Conservation (phyloP, 1,284 basidiomycete species). For the Agroathelia rolfsii region DNA sequence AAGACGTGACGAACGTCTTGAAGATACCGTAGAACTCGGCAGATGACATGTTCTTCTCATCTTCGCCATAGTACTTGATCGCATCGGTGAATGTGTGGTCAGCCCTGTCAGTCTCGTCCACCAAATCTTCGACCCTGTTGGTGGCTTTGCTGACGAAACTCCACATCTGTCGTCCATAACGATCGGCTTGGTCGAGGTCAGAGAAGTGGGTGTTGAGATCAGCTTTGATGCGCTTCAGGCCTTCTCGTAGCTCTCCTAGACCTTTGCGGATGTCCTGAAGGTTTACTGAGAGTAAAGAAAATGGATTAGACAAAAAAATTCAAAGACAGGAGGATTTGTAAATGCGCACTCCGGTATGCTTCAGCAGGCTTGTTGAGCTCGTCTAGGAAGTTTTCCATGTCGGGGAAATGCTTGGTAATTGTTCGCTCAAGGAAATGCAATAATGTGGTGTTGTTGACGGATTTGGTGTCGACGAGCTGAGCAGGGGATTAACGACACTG, state of each 20-base stretch:
- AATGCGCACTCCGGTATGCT: slow-evolving; percentile 84
- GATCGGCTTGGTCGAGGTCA: slow-evolving; percentile 60
- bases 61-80: slow-evolving; percentile 85
- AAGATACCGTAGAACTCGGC: slow-evolving; percentile 91
- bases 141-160: slow-evolving; percentile 70
- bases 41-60: slow-evolving; percentile 73
- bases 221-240: slow-evolving; percentile 65
- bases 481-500: slow-evolving; percentile 5
- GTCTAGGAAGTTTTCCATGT: slow-evolving; percentile 82
- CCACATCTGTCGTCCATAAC: slow-evolving; percentile 86
- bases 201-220: slow-evolving; percentile 76
- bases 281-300: slow-evolving; percentile 41
- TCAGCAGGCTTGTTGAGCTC: slow-evolving; percentile 87
- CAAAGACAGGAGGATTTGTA: slow-evolving; percentile 5
- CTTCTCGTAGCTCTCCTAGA: slow-evolving; percentile 65
- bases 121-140: slow-evolving; percentile 32
- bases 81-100: slow-evolving; percentile 76
- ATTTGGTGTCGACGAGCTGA: slow-evolving; percentile 95
- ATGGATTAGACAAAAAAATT: no score
- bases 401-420: slow-evolving; percentile 79
- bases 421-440: slow-evolving; percentile 93
- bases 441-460: slow-evolving; percentile 85
- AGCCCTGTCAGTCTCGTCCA: slow-evolving; percentile 42
- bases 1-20: slow-evolving; percentile 90
- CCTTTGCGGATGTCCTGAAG: slow-evolving; percentile 70